A percentile compares a stretch with the other conserved stretches of the same genome.
Evolutionary conservation across 805 yeast genomes (phyloP).

Genomic region (Cyberlindnera suaveolens): DNA sequence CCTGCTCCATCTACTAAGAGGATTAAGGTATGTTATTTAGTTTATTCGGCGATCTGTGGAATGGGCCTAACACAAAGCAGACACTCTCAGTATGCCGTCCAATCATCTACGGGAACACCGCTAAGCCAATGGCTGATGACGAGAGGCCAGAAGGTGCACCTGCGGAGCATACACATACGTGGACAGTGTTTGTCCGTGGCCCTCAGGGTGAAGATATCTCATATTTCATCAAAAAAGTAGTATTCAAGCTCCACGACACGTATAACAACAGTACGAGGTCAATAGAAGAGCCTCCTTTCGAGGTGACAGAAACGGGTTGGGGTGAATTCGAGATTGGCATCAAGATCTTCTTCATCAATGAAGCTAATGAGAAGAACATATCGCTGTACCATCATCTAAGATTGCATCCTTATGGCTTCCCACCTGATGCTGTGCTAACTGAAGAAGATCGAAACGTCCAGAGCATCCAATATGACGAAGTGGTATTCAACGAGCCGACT

Average conservation of each 20-base stretch:
- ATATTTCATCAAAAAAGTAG: conserved; percentile 80
- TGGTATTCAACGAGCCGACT: conserved; percentile 94
- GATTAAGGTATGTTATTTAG: conserved; percentile 6
- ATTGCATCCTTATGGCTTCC: conserved; percentile 73
- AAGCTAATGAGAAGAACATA: conserved; percentile 81
- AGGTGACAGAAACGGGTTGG: conserved; percentile 98
- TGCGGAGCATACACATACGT: conserved; percentile 85
- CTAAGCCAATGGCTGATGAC: conserved; percentile 54
- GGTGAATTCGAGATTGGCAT: conserved; percentile 95
- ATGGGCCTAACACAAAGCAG: conserved; percentile 16
- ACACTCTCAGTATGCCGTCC: conserved; percentile 73
- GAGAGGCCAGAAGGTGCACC: conserved; percentile 61
- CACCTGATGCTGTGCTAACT: conserved; percentile 25
- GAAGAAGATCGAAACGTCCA: conserved; percentile 39
- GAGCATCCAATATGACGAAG: conserved; percentile 73
- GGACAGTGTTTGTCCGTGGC: conserved; percentile 89
- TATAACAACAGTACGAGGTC: conserved; percentile 83
- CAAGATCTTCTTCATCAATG: conserved; percentile 80
- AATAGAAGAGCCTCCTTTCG: conserved; percentile 86
- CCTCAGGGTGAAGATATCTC: conserved; percentile 77
- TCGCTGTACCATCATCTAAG: conserved; percentile 84
- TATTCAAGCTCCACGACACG: conserved; percentile 92
- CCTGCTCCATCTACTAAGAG: conserved; percentile 13
- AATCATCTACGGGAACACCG: conserved; percentile 74
- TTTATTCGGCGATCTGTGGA: too few species aligned